Conservation (phyloP, 345 rosid species). For the Noccaea bulbosa region DNA sequence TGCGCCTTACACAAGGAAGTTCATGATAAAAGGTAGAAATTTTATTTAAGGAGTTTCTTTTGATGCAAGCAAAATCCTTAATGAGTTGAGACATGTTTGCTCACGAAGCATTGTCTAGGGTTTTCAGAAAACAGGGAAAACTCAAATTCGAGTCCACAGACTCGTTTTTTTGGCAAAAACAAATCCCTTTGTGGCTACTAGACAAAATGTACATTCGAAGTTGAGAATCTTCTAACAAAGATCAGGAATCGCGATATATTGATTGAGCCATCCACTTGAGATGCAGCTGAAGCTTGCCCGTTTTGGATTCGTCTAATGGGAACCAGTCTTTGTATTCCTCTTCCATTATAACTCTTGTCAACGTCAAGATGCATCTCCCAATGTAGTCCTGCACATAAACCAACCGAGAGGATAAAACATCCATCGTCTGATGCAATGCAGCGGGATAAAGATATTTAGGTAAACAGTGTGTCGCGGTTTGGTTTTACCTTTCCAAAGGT, state of each 20-base stretch:
- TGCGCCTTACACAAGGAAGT: not conserved
- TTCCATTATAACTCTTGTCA: slow-evolving; percentile 91
- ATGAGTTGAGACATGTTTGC: not conserved
- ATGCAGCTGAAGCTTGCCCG: slow-evolving; percentile 66
- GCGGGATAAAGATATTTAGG: not conserved
- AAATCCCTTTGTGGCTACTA: slow-evolving; percentile 28
- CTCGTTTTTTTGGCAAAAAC: slow-evolving; percentile 29
- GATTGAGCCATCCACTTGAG: slow-evolving; percentile 96
- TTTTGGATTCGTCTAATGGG: slow-evolving; percentile 65
- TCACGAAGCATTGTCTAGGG: slow-evolving; percentile 10
- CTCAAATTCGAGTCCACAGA: slow-evolving; percentile 23
- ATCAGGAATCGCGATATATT: slow-evolving; percentile 74
- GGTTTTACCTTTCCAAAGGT: slow-evolving; percentile 92
- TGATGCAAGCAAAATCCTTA: slow-evolving; percentile 11
- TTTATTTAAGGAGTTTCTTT: not conserved
- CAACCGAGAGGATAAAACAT: not conserved
- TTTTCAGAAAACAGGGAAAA: slow-evolving; percentile 1
- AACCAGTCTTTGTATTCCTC: slow-evolving; percentile 77
- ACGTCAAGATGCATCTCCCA: slow-evolving; percentile 95
- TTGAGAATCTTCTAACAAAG: slow-evolving; percentile 28
- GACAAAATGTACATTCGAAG: slow-evolving; percentile 39
- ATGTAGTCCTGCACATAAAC: slow-evolving; percentile 68
- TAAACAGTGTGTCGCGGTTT: slow-evolving; percentile 1
- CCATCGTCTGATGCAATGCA: not conserved
- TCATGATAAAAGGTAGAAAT: not conserved